phyloP scores from a whole-genome alignment of 495 filamentous ascomycete genomes.

The Aspergillus sclerotioniger region DNA sequence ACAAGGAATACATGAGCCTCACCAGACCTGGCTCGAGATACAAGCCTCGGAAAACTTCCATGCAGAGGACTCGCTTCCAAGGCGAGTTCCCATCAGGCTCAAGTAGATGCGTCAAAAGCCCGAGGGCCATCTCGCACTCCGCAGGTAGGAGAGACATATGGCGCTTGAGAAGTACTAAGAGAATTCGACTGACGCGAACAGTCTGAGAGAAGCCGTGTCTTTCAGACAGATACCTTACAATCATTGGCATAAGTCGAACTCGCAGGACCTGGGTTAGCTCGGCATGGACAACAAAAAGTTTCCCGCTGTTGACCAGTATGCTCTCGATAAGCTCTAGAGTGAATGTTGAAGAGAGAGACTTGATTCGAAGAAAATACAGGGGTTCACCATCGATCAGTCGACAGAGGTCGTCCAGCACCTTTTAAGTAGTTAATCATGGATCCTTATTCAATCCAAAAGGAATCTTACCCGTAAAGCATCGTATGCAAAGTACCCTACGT shows the following conservation, averaged over 20 bases:
- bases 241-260: constrained; percentile 78
- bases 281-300: constrained; percentile 71
- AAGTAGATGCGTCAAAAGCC: constrained; percentile 81
- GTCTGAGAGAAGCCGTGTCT: constrained; percentile 78
- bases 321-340: constrained; percentile 91
- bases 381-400: constrained; percentile 80
- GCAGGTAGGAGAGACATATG: constrained; percentile 70
- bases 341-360: constrained; percentile 72
- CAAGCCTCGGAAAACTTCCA: constrained; percentile 85
- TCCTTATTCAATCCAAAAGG: neutral
- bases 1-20: constrained; percentile 75
- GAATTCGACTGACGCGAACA: constrained; percentile 74
- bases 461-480: constrained; percentile 73
- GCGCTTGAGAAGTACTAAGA: constrained; percentile 73
- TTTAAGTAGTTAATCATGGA: constrained; percentile 20
- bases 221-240: constrained; percentile 74
- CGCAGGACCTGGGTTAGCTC: constrained; percentile 80
- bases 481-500: constrained; percentile 70
- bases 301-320: constrained; percentile 77
- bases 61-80: constrained; percentile 86
- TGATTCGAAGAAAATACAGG: constrained; percentile 73
- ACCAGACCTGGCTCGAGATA: constrained; percentile 77
- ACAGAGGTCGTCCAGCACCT: constrained; percentile 88
- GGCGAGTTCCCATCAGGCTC: constrained; percentile 73
- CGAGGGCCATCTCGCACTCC: constrained; percentile 82